Base-by-base conservation (phyloP, 371 early-diverging fungal genomes). In the Capillidium heterosporum region DNA sequence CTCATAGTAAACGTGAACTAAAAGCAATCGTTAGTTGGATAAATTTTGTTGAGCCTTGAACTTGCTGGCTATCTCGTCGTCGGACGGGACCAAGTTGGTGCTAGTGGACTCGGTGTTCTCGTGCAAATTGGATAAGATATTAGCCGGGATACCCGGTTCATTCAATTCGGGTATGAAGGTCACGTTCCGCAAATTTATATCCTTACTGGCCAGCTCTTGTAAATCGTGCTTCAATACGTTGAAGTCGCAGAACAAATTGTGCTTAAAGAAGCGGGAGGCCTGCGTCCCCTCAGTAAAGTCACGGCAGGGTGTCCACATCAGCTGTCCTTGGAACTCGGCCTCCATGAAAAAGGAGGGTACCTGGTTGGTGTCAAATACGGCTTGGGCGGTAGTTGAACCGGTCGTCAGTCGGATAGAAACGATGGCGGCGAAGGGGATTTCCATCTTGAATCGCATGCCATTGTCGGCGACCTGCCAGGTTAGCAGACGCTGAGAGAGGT, bases 361-460 rank as follows among this genome's bases (percentile, higher is more conserved):
- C 61, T 77, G 75, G 17, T 67, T 51, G 51, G 83, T 61, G 24
- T 78, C 75, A 47, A 47, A 47, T 26, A 83, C 62, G 31, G 72
- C 74, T 1, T 81, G 67, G 49, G 78, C 71, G 5, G 73, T 71
- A 51, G 63, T 57, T 55, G 71, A 68, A n/a, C 73, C 65, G 53
- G 75, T 75, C 24, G 79, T 63, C 35, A 72, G 66, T 40, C 71
- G 66, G 52, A 84, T 75, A 53, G 72, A 67, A 0, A 73, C 62
- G 32, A 87, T 70, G 1, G 70, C 63, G 15, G 69, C 62, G 57
- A 84, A 59, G 2, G 83, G 71, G 42, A 84, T 67, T 29, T 80
- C 82, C 75, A 87, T 80, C 63, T 81, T 80, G 69, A 87, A 87
- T 48, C 76, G 76, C 31, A 74, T 72, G 21, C 73, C 65, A 52